A percentile compares a stretch with the other conserved stretches of the same genome.
These are phyloP conservation scores for Rhynchosporium agropyri DNA, from an alignment of 2,329 filamentous ascomycete genomes.

Conservation along the genomic window DNA sequence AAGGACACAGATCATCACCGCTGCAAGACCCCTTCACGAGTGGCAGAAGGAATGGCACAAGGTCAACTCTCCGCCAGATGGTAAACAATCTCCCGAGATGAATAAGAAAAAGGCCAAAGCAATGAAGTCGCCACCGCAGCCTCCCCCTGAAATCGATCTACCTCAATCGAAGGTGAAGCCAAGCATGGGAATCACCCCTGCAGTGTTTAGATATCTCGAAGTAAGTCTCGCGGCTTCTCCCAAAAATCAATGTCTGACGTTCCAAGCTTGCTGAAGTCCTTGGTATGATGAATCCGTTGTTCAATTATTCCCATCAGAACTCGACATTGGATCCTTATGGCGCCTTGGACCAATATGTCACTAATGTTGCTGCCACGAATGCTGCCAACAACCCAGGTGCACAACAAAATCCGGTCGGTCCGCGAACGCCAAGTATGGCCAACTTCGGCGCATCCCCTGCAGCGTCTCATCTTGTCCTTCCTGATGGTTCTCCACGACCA, in stretches of 20 bases:
- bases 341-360: slow-evolving; percentile 63
- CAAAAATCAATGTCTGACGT: not conserved
- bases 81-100: slow-evolving; percentile 65
- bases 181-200: slow-evolving; percentile 61
- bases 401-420: slow-evolving; percentile 33
- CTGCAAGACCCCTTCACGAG: slow-evolving; percentile 62
- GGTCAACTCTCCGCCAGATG: slow-evolving; percentile 56
- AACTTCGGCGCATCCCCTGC: slow-evolving; percentile 63
- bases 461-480: slow-evolving; percentile 60
- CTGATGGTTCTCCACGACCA: slow-evolving; percentile 60
- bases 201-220: slow-evolving; percentile 67
- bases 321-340: slow-evolving; percentile 57
- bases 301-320: slow-evolving; percentile 59
- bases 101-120: slow-evolving; percentile 66
- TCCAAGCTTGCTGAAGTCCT: slow-evolving; percentile 65
- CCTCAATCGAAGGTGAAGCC: slow-evolving; percentile 59
- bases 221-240: slow-evolving; percentile 43
- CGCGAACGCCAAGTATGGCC: slow-evolving; percentile 40
- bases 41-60: slow-evolving; percentile 69
- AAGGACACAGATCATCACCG: slow-evolving; percentile 63
- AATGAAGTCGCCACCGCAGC: slow-evolving; percentile 60
- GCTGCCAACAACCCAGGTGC: slow-evolving; percentile 24
- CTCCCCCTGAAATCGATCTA: slow-evolving; percentile 64
- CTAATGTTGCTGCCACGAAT: slow-evolving; percentile 45
- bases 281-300: slow-evolving; percentile 67